A percentile compares a stretch with the other conserved stretches of the same genome.
Conservation (phyloP, 1,139 yeast species). For the Geotrichum restrictum region DNA sequence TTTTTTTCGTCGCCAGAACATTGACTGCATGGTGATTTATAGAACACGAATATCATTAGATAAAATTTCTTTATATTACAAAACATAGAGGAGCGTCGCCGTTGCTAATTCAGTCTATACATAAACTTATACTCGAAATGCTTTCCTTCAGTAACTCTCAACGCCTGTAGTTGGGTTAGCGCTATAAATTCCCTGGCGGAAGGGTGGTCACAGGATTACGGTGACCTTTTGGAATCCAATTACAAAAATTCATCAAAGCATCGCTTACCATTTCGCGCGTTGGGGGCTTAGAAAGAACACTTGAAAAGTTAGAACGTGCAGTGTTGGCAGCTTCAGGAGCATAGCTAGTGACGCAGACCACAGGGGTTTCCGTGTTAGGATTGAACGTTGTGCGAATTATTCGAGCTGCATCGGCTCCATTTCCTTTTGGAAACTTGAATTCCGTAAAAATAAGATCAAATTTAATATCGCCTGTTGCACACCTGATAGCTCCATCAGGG, state of each 20-base stretch:
- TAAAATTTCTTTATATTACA: no score
- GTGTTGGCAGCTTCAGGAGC: constrained; percentile 58
- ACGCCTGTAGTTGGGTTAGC: neutral
- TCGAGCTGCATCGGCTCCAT: constrained; percentile 69
- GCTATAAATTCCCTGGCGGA: neutral
- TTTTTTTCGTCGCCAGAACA: no score
- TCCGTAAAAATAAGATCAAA: constrained; percentile 84
- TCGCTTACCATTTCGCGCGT: constrained; percentile 44
- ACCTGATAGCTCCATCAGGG: constrained; percentile 76
- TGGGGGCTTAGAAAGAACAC: constrained; percentile 73
- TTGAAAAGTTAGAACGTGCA: constrained; percentile 51
- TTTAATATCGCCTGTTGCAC: constrained; percentile 77
- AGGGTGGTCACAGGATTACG: neutral
- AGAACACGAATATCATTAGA: no score
- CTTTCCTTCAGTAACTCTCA: no score
- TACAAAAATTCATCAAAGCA: constrained; percentile 31
- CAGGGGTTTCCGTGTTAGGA: constrained; percentile 68
- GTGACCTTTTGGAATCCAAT: constrained; percentile 31
- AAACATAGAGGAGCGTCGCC: no score
- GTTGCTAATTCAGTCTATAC: no score
- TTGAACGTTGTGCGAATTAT: constrained; percentile 73
- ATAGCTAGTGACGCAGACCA: constrained; percentile 71
- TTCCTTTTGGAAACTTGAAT: constrained; percentile 58
- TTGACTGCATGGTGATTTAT: no score
- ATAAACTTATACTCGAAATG: no score